A percentile compares a stretch with the other conserved stretches of the same genome.
These are phyloP conservation scores for Metschnikowia lunata DNA, from an alignment of 805 yeast species.

Conservation along the genomic window DNA sequence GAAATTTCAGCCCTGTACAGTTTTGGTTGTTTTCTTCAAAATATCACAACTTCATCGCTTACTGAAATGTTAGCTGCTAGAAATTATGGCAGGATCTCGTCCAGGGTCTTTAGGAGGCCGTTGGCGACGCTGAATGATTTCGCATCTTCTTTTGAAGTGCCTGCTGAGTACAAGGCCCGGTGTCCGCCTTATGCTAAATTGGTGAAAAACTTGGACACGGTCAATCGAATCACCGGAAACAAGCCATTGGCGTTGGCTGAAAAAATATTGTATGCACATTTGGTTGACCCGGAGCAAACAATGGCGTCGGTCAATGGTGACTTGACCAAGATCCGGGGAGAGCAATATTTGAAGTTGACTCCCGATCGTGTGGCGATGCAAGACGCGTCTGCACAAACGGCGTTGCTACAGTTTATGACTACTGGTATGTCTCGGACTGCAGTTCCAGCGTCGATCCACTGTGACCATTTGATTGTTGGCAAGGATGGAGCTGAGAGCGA, in stretches of 20 bases:
- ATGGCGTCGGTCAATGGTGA: constrained; percentile 48
- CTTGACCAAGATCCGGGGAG: constrained; percentile 67
- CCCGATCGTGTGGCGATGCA: constrained; percentile 99
- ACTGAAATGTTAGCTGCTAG: constrained; percentile 16
- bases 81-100: constrained; percentile 7
- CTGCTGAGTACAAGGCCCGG: constrained; percentile 60
- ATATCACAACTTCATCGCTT: neutral
- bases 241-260: constrained; percentile 89
- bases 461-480: constrained; percentile 97
- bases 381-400: constrained; percentile 99
- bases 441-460: constrained; percentile 94
- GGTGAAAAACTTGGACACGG: constrained; percentile 55
- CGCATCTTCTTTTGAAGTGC: constrained; percentile 36
- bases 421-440: constrained; percentile 84
- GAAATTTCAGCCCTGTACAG: no score
- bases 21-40: no score
- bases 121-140: constrained; percentile 30
- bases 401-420: constrained; percentile 96
- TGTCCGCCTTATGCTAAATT: constrained; percentile 87
- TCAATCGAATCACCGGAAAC: constrained; percentile 60
- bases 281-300: constrained; percentile 83
- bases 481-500: constrained; percentile 87
- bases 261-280: constrained; percentile 88
- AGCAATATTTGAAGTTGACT: constrained; percentile 82
- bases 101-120: constrained; percentile 15